Conservation (phyloP, 768 basidiomycete species). For the Pholiota microspora region DNA sequence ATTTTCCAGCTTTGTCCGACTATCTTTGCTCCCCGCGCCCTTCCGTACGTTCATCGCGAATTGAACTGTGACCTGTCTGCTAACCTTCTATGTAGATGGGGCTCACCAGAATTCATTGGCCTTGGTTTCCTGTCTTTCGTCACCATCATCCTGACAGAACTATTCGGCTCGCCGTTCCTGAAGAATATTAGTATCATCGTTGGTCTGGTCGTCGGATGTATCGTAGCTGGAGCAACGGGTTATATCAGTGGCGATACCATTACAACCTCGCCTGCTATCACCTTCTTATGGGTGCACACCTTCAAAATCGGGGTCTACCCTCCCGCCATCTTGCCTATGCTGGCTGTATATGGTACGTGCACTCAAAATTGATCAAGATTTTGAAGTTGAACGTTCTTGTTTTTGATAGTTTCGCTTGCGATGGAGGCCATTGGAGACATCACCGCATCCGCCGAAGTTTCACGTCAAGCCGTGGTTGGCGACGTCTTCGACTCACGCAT, state of each 20-base stretch:
- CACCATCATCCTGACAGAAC: conserved; percentile 73
- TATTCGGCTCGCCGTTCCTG: conserved; percentile 84
- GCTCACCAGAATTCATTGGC: conserved; percentile 80
- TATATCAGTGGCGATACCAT: conserved; percentile 73
- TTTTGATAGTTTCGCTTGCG: conserved; percentile 54
- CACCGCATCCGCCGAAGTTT: conserved; percentile 81
- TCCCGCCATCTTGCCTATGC: conserved; percentile 55
- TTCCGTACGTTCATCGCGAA: conserved; percentile 41
- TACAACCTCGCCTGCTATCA: conserved; percentile 68
- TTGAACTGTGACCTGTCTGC: background rate
- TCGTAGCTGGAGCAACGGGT: conserved; percentile 76
- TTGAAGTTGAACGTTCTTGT: background rate
- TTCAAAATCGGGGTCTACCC: conserved; percentile 79
- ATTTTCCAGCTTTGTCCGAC: conserved; percentile 73
- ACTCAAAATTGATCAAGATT: background rate
- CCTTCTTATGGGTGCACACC: conserved; percentile 79
- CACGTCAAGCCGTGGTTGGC: conserved; percentile 69
- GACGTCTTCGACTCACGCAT: conserved; percentile 78
- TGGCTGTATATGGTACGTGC: conserved; percentile 34
- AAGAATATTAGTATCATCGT: conserved; percentile 79
- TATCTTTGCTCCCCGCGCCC: conserved; percentile 65
- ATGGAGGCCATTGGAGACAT: conserved; percentile 89
- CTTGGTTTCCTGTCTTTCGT: conserved; percentile 84
- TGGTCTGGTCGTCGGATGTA: conserved; percentile 73
- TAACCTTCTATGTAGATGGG: conserved; percentile 52